These are phyloP conservation scores for Imleria badia DNA, from an alignment of 768 basidiomycete genomes.

Conservation along the genomic window DNA sequence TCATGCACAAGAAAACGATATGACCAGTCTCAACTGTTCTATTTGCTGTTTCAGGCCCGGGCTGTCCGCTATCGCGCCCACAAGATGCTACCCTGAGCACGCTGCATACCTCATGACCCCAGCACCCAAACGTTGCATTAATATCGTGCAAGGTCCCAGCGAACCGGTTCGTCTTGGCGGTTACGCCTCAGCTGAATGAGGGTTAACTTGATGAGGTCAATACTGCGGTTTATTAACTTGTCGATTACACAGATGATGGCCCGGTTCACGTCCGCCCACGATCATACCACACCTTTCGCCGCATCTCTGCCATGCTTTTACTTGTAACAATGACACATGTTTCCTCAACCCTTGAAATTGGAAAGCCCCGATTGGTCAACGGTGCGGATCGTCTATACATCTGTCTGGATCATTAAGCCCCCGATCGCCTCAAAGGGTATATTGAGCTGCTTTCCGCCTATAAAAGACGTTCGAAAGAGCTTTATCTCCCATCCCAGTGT, in stretches of 20 bases:
- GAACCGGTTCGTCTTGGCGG: conserved; percentile 8
- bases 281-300: background rate
- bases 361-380: conserved; percentile 1
- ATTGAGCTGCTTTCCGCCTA: conserved; percentile 6
- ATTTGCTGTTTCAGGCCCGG: background rate
- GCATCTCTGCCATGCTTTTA: background rate
- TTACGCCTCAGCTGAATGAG: background rate
- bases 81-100: background rate
- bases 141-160: background rate
- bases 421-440: background rate
- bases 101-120: background rate
- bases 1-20: background rate
- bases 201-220: conserved; percentile 8
- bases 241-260: conserved; percentile 12
- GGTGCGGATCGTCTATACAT: background rate
- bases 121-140: background rate
- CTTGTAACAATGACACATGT: background rate
- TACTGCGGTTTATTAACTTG: background rate
- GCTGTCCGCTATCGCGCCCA: background rate
- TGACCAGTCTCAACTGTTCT: background rate
- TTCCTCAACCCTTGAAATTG: conserved; percentile 5
- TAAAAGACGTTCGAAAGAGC: conserved; percentile 17
- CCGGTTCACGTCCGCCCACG: background rate
- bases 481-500: background rate
- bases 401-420: background rate